Conservation (phyloP, 768 basidiomycete genomes). For the Inosperma sp. region DNA sequence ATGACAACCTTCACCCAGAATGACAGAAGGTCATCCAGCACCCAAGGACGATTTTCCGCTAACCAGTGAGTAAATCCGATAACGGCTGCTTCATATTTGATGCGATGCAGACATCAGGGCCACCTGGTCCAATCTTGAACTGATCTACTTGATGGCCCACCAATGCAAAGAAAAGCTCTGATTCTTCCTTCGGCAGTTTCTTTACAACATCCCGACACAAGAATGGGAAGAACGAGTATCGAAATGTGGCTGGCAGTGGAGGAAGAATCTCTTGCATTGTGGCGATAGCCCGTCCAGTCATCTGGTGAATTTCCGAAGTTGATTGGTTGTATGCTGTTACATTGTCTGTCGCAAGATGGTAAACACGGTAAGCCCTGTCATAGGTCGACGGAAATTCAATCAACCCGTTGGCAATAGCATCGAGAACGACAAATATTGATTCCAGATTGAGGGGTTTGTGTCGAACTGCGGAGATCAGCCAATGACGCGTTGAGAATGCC, state of each 20-base stretch:
- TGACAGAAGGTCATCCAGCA: constrained; percentile 13
- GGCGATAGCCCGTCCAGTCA: constrained; percentile 9
- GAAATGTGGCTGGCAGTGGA: constrained; percentile 1
- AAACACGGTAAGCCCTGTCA: constrained; percentile 22
- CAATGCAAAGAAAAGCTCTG: constrained; percentile 20
- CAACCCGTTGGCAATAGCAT: constrained; percentile 9
- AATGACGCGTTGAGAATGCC: constrained; percentile 4
- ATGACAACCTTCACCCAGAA: constrained; percentile 15
- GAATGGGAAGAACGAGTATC: background rate
- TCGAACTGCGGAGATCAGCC: background rate
- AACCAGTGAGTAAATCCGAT: constrained; percentile 25
- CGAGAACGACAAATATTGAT: constrained; percentile 18
- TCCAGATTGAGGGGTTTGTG: constrained; percentile 11
- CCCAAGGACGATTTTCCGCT: constrained; percentile 15
- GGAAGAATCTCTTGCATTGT: constrained; percentile 11
- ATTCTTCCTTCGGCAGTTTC: constrained; percentile 17
- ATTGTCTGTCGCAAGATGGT: constrained; percentile 20
- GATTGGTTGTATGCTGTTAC: constrained; percentile 16
- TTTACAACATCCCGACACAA: no score
- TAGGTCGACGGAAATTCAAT: constrained; percentile 20
- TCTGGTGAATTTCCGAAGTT: constrained; percentile 14
- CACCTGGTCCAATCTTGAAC: constrained; percentile 4
- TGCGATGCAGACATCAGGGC: constrained; percentile 18
- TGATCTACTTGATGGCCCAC: constrained; percentile 16
- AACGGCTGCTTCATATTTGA: constrained; percentile 24